Percentiles rank a stretch among this genome's conserved stretches.
These are phyloP conservation scores for Alternaria angustiovoidea DNA, from an alignment of 2,329 filamentous ascomycete genomes.

Conservation along the genomic window DNA sequence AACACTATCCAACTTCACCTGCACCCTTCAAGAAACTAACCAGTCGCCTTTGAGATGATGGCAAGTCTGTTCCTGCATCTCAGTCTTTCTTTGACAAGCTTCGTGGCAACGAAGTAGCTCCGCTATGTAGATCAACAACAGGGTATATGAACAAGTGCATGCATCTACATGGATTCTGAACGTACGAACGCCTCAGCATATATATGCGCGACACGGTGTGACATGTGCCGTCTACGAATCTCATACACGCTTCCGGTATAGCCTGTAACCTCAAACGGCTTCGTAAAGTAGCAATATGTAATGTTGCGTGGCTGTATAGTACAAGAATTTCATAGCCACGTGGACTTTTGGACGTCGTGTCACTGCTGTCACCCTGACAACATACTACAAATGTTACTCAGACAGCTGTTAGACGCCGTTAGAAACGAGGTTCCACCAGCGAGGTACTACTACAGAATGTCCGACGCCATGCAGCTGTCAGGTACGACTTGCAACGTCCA, in stretches of 20 bases:
- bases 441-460: not conserved
- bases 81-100: not conserved
- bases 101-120: not conserved
- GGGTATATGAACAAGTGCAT: not conserved
- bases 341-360: not conserved
- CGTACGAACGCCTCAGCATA: not conserved
- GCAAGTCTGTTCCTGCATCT: not conserved
- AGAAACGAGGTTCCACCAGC: not conserved
- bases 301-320: not conserved
- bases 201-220: not conserved
- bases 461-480: not conserved
- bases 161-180: not conserved
- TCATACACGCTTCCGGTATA: not conserved
- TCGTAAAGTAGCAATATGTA: not conserved
- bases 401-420: not conserved
- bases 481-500: not conserved
- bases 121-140: not conserved
- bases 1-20: not conserved
- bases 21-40: not conserved
- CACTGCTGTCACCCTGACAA: not conserved
- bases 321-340: not conserved
- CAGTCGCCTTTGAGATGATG: not conserved
- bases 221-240: not conserved
- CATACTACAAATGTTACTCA: not conserved
- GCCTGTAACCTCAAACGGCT: not conserved